Base-by-base conservation (phyloP, 2,329 filamentous ascomycete species). In the Clonostachys sp. region DNA sequence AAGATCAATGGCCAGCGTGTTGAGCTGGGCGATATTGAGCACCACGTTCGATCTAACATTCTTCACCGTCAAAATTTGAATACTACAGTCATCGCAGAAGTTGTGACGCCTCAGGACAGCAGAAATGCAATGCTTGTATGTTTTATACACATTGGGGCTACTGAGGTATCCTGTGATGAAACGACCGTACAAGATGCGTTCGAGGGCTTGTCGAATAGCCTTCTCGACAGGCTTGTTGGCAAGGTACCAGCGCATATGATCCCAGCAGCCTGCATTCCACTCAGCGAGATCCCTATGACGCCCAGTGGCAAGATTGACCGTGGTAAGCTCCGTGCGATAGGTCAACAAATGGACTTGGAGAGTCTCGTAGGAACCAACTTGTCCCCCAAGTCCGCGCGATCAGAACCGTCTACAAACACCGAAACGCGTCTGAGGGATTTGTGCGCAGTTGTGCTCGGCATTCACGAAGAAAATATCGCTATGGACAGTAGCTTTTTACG, bases 1-100 rank as follows among this genome's bases (percentile, higher is more conserved):
- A 39, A 39, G 36, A 58, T 82, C 75, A 71, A 74, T 12, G 84
- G 84, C 12, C 81, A 75, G 48, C 63, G 79, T 34, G 68, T 81
- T 40, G 83, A 79, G 60, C 65, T 78, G 5, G 57, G 52, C 0
- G 65, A 66, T 16, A 50, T 64, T 5, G 61, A 63, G 34, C 39
- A 51, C 36, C 44, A 48, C 13, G 41, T 47, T 9, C 24, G 24
- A 30, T 30, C 24, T 3, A 30, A 30, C 2, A 30, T 30, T 4
- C 1, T 30, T 3, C 9, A 30, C 8, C 24, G 8, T 30, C 24
- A 10, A 30, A 10, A 30, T 4, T 10, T 3, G 10, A 30, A 30
- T 10, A 3, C 4, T 3, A 30, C 24, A 30, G 24, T 30, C 24
- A 30, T 30, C 8, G 24, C 24, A 10, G 24, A 30, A 4, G 24